Base-by-base conservation (phyloP, 1,284 basidiomycete species). In the Phylloboletellus chloephorus region DNA sequence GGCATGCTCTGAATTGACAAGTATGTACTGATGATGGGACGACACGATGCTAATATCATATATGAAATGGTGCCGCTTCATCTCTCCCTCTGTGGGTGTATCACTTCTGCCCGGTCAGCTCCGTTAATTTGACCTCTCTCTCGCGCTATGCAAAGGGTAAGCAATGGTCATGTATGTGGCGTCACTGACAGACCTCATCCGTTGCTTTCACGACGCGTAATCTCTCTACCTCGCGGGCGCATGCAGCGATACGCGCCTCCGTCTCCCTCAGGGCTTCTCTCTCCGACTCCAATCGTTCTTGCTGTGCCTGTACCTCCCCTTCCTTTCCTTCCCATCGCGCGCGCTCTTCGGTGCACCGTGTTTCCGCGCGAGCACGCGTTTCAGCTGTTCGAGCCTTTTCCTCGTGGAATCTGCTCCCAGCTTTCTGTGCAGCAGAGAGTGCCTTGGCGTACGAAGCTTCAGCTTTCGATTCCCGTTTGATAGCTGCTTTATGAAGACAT, bases 221-320 rank as follows among this genome's bases (percentile, higher is more conserved):
- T 39, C 47, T 56, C 34, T 64, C 58, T 4, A 64, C 49, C 6
- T 64, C 54, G 17, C 61, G 52, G 8, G 54, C 61, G 34, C 60
- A 63, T 19, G 60, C 58, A 8, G 44, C 26, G 7, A 64, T 47
- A 16, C 52, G 61, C 5, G 23, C 13, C 20, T 60, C 61, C 24
- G 44, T 50, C 15, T 56, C 54, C 20, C 7, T 52, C 23, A 60
- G 48, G 0, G 39, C 43, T 9, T 50, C 50, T 42, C 44, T 64
- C 31, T 61, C 75, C 2, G 56, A 47, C 4, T 49, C 41, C 29
- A 63, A 17, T n/a, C 61, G 57, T 32, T 64, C 62, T 34, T 60
- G 42, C 25, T 64, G 62, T 0, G 62, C 58, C 3, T 5, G 43
- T 5, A 52, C 52, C 32, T 64, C 50, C 0, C 41, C 57, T 43